Percentiles rank a stretch among this genome's conserved stretches.
These are phyloP conservation scores for Xerocomus amazonicus DNA, from an alignment of 1,284 basidiomycete genomes.

Conservation along the genomic window DNA sequence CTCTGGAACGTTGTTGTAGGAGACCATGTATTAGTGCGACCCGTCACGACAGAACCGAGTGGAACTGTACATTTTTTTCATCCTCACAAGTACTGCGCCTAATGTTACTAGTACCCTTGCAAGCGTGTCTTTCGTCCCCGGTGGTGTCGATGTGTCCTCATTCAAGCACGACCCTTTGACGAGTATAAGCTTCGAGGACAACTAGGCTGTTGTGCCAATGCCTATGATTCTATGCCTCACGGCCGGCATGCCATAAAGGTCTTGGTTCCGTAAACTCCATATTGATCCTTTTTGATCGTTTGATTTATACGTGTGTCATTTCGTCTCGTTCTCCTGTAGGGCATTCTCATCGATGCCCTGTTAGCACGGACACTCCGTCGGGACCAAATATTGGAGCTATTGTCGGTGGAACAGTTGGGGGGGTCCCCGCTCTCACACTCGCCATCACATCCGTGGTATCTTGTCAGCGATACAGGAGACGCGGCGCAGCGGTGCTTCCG, in stretches of 20 bases:
- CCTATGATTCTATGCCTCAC: slow-evolving; percentile 3
- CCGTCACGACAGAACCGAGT: too few relatives aligned
- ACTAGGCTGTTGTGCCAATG: slow-evolving; percentile 13
- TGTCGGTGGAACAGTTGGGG: too few relatives aligned
- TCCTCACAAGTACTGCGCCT: slow-evolving; percentile 10
- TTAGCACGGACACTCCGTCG: neutral
- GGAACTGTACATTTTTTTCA: slow-evolving; percentile 23
- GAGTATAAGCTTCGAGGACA: slow-evolving; percentile 10
- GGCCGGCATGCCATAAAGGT: slow-evolving; percentile 11
- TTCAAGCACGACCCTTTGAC: neutral
- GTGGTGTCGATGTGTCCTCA: neutral
- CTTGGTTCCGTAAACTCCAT: neutral
- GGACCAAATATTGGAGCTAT: too few relatives aligned
- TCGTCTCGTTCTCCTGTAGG: too few relatives aligned
- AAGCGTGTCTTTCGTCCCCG: slow-evolving; percentile 11
- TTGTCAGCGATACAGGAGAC: too few relatives aligned
- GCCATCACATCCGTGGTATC: too few relatives aligned
- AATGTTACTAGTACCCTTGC: neutral
- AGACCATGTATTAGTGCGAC: too few relatives aligned
- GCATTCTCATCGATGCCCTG: neutral
- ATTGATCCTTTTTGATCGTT: slow-evolving; percentile 1
- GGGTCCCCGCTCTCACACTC: too few relatives aligned
- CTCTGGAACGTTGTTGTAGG: too few relatives aligned
- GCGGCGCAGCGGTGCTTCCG: too few relatives aligned
- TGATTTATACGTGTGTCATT: neutral